Conservation (phyloP, 2,329 filamentous ascomycete species). For the Penicillium sp. region DNA sequence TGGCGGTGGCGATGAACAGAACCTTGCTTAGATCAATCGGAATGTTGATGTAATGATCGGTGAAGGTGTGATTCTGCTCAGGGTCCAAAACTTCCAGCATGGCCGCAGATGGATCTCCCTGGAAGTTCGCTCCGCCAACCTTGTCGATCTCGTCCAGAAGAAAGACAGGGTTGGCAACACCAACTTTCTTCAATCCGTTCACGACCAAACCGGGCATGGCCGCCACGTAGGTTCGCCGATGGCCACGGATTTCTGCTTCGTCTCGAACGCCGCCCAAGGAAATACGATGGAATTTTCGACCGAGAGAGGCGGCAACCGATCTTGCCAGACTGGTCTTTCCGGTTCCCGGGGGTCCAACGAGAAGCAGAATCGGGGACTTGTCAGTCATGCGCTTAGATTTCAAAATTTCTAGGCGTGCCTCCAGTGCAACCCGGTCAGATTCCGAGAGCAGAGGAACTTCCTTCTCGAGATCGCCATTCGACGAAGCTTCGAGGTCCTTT, state of each 20-base stretch:
- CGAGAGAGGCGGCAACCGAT: conserved; percentile 84
- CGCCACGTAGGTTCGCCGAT: conserved; percentile 91
- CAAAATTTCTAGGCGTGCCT: conserved; percentile 66
- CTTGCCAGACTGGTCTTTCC: conserved; percentile 95
- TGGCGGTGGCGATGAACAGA: conserved; percentile 94
- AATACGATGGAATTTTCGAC: conserved; percentile 93
- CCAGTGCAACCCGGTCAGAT: conserved; percentile 41
- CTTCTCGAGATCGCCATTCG: conserved; percentile 48
- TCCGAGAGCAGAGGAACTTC: conserved; percentile 49
- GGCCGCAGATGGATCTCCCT: conserved; percentile 91
- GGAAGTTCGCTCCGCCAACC: conserved; percentile 80
- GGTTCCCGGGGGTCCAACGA: conserved; percentile 88
- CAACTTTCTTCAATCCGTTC: conserved; percentile 88
- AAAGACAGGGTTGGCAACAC: conserved; percentile 91
- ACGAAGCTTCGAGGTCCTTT: conserved; percentile 39
- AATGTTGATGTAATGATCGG: conserved; percentile 92
- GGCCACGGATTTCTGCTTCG: conserved; percentile 92
- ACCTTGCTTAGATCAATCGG: conserved; percentile 95
- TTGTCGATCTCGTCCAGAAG: conserved; percentile 98
- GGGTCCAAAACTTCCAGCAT: conserved; percentile 98
- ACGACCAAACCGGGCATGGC: conserved; percentile 98
- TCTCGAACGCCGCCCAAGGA: conserved; percentile 93
- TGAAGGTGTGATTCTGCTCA: conserved; percentile 92
- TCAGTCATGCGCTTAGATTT: conserved; percentile 81
- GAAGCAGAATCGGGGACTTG: conserved; percentile 89